Conservation (phyloP, 2,329 filamentous ascomycete genomes). For the Exophiala dermatitidis region DNA sequence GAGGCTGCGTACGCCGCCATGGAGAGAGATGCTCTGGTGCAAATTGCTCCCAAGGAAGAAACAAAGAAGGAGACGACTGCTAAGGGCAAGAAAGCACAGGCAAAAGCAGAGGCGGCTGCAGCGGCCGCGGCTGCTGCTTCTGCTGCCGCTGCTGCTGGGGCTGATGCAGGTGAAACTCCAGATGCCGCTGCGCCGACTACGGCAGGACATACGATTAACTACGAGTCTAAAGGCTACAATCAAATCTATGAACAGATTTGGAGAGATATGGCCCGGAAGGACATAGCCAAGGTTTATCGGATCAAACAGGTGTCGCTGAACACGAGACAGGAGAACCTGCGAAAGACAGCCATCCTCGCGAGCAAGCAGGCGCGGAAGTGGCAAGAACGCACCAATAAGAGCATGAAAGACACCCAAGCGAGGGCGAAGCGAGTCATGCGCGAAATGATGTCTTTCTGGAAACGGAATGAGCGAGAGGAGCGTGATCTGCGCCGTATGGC, state of each 20-base stretch:
- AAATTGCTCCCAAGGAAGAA: slow-evolving; percentile 54
- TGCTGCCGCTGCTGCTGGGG: slow-evolving; percentile 37
- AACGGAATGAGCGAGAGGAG: slow-evolving; percentile 95
- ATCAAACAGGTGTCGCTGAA: slow-evolving; percentile 78
- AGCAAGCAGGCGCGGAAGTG: slow-evolving; percentile 96
- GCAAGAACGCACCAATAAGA: slow-evolving; percentile 97
- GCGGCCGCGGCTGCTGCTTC: slow-evolving; percentile 34
- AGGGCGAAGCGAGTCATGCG: slow-evolving; percentile 97
- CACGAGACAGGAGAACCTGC: slow-evolving; percentile 87
- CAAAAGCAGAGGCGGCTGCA: slow-evolving; percentile 38
- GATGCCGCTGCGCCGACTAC: slow-evolving; percentile 38
- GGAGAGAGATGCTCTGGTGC: slow-evolving; percentile 38
- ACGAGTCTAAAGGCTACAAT: slow-evolving; percentile 86
- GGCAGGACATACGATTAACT: slow-evolving; percentile 53
- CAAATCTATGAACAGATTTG: slow-evolving; percentile 97
- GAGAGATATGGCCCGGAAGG: slow-evolving; percentile 88
- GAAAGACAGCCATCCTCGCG: slow-evolving; percentile 93
- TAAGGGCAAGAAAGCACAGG: slow-evolving; percentile 35
- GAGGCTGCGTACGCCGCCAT: slow-evolving; percentile 75
- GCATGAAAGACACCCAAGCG: slow-evolving; percentile 93
- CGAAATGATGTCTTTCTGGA: slow-evolving; percentile 99
- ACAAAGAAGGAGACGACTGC: slow-evolving; percentile 38
- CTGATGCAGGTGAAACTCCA: slow-evolving; percentile 31
- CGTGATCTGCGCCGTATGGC: slow-evolving; percentile 88
- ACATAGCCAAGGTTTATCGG: slow-evolving; percentile 85